Evolutionary conservation across 345 rosid genomes (phyloP).

Genomic region (Eucalyptus sideroxylon): DNA sequence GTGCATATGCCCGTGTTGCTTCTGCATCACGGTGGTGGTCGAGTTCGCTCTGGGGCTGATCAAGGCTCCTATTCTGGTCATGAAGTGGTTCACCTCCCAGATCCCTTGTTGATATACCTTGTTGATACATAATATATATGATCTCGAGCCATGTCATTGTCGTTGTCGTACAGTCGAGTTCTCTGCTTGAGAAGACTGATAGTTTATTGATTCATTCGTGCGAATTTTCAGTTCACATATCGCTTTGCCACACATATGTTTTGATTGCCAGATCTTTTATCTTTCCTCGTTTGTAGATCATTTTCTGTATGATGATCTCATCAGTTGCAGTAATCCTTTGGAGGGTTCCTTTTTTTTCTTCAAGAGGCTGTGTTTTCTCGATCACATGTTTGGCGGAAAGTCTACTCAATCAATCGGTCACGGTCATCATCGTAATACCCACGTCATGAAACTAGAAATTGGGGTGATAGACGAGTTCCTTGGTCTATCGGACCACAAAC

Average conservation of each 20-base stretch:
- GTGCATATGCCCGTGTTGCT: conserved; percentile 55
- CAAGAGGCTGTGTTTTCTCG: background rate
- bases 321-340: background rate
- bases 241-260: background rate
- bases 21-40: conserved; percentile 43
- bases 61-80: conserved; percentile 42
- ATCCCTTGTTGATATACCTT: conserved; percentile 57
- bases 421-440: background rate
- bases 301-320: background rate
- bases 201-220: background rate
- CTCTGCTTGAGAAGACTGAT: background rate
- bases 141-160: background rate
- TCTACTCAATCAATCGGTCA: background rate
- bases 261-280: background rate
- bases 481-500: background rate
- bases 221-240: background rate
- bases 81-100: conserved; percentile 63
- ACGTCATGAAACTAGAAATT: background rate
- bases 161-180: background rate
- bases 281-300: background rate
- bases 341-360: background rate
- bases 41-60: conserved; percentile 53
- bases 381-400: background rate
- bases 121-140: conserved; percentile 2
- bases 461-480: background rate